Conservation (phyloP, 1,284 basidiomycete species). For the Naganishia sp. region DNA sequence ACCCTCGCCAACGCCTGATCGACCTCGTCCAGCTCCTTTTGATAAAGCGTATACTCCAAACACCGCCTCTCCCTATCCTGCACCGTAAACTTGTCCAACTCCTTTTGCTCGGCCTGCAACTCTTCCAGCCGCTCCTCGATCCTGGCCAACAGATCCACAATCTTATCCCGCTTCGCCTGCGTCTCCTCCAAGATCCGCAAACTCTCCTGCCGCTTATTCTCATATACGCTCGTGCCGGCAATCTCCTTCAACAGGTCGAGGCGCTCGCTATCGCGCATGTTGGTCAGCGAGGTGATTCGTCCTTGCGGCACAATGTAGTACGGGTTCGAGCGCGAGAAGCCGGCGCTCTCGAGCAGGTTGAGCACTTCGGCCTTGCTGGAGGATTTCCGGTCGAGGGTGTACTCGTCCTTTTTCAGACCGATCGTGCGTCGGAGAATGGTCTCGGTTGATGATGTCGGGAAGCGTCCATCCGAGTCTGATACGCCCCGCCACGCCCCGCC, state of each 20-base stretch:
- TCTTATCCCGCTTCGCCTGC: constrained; percentile 81
- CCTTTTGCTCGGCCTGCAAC: constrained; percentile 95
- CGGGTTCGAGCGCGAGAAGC: constrained; percentile 94
- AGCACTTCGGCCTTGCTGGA: constrained; percentile 96
- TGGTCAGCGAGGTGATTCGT: constrained; percentile 92
- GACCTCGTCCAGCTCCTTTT: constrained; percentile 86
- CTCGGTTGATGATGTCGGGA: constrained; percentile 82
- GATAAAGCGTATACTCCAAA: constrained; percentile 92
- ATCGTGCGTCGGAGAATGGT: constrained; percentile 88
- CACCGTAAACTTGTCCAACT: constrained; percentile 92
- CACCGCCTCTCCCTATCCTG: constrained; percentile 93
- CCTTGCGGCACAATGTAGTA: constrained; percentile 99
- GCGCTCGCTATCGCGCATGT: constrained; percentile 94
- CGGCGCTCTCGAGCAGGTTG: constrained; percentile 91
- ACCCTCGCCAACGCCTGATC: constrained; percentile 75
- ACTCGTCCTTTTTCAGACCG: constrained; percentile 98
- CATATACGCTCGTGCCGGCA: constrained; percentile 97
- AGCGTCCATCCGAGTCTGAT: constrained; percentile 69
- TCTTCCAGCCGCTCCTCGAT: constrained; percentile 88
- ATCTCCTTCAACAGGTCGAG: constrained; percentile 94
- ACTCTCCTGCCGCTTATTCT: constrained; percentile 88
- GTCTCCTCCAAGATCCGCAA: constrained; percentile 96
- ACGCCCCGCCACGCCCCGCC: not conserved
- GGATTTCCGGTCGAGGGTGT: constrained; percentile 87
- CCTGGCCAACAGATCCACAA: constrained; percentile 82